These are phyloP conservation scores for Saccharomyces mikatae DNA, from an alignment of 805 yeast genomes.

Conservation along the genomic window DNA sequence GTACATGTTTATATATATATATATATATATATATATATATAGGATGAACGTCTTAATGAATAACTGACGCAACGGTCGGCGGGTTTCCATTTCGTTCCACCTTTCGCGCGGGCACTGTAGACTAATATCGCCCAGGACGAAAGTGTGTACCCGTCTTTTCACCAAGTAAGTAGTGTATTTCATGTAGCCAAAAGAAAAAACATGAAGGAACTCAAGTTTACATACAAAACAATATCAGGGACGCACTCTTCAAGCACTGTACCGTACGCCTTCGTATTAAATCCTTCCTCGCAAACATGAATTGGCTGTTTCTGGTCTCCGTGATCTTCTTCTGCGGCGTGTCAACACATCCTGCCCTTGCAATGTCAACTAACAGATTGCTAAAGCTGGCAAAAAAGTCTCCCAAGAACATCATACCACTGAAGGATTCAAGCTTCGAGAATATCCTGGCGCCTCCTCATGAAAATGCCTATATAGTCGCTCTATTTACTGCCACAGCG, in stretches of 20 bases:
- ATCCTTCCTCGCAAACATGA: background rate
- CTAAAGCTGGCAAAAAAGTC: constrained; percentile 22
- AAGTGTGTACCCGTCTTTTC: background rate
- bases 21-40: background rate
- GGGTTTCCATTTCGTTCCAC: background rate
- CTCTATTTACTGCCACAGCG: constrained; percentile 66
- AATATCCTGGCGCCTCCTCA: constrained; percentile 52
- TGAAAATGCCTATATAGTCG: constrained; percentile 52
- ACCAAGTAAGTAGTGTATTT: background rate
- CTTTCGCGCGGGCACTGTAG: background rate
- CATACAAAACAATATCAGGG: background rate
- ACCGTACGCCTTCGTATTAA: background rate
- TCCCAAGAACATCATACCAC: constrained; percentile 34
- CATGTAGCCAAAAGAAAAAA: background rate
- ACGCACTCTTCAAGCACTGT: background rate
- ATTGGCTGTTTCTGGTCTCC: background rate
- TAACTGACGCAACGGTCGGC: background rate
- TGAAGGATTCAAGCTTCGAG: constrained; percentile 57
- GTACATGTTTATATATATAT: background rate
- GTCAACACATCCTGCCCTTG: constrained; percentile 6
- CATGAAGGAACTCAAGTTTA: background rate
- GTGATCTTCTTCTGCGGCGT: background rate
- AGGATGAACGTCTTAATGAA: background rate
- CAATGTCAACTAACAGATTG: constrained; percentile 19
- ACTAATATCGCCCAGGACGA: background rate